These are phyloP conservation scores for Phanerodontia chrysosporium DNA, from an alignment of 768 basidiomycete genomes.

Conservation along the genomic window DNA sequence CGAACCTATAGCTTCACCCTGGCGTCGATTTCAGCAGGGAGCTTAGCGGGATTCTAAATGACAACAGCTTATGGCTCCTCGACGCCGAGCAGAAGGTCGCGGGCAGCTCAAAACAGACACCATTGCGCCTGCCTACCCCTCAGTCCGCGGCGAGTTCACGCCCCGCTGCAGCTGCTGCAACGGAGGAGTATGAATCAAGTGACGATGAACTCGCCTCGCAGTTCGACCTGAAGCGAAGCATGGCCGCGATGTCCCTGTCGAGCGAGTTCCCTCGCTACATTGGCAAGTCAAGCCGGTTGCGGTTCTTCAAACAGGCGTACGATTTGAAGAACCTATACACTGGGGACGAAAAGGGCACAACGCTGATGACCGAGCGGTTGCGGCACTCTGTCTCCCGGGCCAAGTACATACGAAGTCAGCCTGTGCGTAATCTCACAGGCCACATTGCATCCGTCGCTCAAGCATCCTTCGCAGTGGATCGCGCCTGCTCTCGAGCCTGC, in stretches of 20 bases:
- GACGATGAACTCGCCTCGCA: slow-evolving; percentile 14
- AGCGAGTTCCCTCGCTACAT: slow-evolving; percentile 10
- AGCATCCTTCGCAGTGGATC: slow-evolving; percentile 9
- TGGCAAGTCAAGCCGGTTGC: slow-evolving; percentile 19
- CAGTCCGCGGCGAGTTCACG: neutral
- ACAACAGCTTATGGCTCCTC: slow-evolving; percentile 12
- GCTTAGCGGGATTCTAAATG: neutral
- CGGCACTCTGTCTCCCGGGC: neutral
- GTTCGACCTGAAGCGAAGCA: slow-evolving; percentile 4
- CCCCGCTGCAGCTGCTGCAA: neutral
- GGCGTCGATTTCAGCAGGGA: slow-evolving; percentile 11
- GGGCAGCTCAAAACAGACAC: neutral
- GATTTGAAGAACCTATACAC: neutral
- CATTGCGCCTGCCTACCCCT: neutral
- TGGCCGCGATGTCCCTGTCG: slow-evolving; percentile 4
- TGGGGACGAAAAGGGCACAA: neutral
- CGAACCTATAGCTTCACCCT: slow-evolving; percentile 5
- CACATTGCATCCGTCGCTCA: neutral
- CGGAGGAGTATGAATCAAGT: slow-evolving; percentile 14
- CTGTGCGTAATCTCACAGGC: slow-evolving; percentile 28
- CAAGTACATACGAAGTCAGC: slow-evolving; percentile 39
- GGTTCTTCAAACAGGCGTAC: slow-evolving; percentile 16
- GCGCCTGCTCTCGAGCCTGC: slow-evolving; percentile 2
- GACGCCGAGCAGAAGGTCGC: neutral
- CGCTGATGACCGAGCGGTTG: neutral